Evolutionary conservation across 768 basidiomycete species (phyloP).

Genomic region (Hypsizygus marmoreus): DNA sequence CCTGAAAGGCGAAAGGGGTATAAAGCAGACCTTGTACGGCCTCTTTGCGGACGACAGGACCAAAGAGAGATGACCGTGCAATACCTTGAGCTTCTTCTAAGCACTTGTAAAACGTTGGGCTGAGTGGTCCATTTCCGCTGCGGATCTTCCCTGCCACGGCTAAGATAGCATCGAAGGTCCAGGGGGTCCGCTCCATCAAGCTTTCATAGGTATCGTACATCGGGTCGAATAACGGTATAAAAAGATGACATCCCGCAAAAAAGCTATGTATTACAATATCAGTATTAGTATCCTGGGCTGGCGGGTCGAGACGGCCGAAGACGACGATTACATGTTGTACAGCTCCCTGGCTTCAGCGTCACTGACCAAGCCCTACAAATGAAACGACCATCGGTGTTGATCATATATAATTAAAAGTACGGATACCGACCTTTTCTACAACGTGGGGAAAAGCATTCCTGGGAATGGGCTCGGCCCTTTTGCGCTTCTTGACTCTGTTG

Average conservation of each 20-base stretch:
- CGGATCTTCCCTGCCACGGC: constrained; percentile 92
- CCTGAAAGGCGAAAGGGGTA: constrained; percentile 15
- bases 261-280: constrained; percentile 60
- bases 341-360: constrained; percentile 88
- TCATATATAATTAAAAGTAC: constrained; percentile 7
- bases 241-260: constrained; percentile 94
- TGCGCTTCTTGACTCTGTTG: constrained; percentile 78
- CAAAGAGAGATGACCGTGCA: constrained; percentile 90
- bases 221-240: constrained; percentile 94
- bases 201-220: constrained; percentile 92
- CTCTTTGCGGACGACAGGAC: constrained; percentile 92
- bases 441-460: constrained; percentile 88
- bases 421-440: constrained; percentile 69
- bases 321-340: constrained; percentile 86
- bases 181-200: constrained; percentile 89
- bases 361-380: constrained; percentile 72
- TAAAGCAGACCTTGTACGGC: constrained; percentile 79
- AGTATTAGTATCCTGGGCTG: constrained; percentile 33
- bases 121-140: constrained; percentile 84
- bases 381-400: constrained; percentile 1
- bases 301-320: constrained; percentile 30
- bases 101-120: constrained; percentile 85
- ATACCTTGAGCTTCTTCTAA: constrained; percentile 96
- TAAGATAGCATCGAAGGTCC: constrained; percentile 93
- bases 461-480: constrained; percentile 79